Percentiles rank a stretch among this genome's conserved stretches.
Conservation (phyloP, 2,329 filamentous ascomycete genomes). For the Phyllachora maydis region DNA sequence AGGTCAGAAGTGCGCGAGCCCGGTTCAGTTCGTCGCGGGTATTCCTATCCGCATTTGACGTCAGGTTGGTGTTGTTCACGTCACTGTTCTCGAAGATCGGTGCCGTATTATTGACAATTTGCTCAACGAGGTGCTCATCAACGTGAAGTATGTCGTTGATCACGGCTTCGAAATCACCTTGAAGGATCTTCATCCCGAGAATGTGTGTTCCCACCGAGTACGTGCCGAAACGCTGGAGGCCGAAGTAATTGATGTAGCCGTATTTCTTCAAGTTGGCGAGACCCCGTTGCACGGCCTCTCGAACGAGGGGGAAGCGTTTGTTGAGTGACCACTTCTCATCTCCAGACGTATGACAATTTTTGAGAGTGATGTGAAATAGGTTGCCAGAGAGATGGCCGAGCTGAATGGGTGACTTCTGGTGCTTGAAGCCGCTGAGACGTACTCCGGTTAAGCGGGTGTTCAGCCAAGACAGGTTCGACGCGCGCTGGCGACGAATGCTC, state of each 20-base stretch:
- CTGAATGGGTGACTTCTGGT: constrained; percentile 49
- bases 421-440: constrained; percentile 62
- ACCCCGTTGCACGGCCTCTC: constrained; percentile 31
- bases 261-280: constrained; percentile 46
- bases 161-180: constrained; percentile 62
- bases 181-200: constrained; percentile 66
- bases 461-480: constrained; percentile 40
- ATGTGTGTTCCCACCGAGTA: constrained; percentile 71
- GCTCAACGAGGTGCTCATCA: constrained; percentile 37
- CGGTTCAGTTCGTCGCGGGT: constrained; percentile 61
- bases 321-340: constrained; percentile 23
- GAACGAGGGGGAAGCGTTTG: constrained; percentile 19
- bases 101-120: constrained; percentile 22
- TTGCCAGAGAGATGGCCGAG: constrained; percentile 77
- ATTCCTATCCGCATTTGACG: too few species aligned
- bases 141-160: constrained; percentile 60
- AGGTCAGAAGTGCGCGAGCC: constrained; percentile 58
- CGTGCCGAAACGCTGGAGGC: constrained; percentile 89
- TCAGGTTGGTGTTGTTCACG: constrained; percentile 14
- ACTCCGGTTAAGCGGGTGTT: constrained; percentile 42
- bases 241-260: constrained; percentile 96
- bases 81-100: too few species aligned
- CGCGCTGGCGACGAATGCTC: constrained; percentile 32
- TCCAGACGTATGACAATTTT: constrained; percentile 50
- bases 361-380: constrained; percentile 79